Percentiles rank a stretch among this genome's conserved stretches.
These are phyloP conservation scores for Stereocaulon alpinum DNA, from an alignment of 495 filamentous ascomycete genomes.

Conservation along the genomic window DNA sequence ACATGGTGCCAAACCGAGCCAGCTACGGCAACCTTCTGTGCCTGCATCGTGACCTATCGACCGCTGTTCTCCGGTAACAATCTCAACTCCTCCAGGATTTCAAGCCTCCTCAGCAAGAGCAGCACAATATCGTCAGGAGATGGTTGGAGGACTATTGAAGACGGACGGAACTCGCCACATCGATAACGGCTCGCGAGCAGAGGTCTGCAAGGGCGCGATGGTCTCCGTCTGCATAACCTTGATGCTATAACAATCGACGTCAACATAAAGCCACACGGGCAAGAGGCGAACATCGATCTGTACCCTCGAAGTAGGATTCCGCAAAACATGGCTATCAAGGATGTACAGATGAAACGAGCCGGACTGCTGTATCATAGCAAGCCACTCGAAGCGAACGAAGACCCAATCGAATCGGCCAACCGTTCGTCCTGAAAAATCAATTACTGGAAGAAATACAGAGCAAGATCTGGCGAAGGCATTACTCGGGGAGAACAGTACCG, in stretches of 20 bases:
- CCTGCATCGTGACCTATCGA: slow-evolving; percentile 27
- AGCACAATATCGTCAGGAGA: neutral
- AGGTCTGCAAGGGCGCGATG: neutral
- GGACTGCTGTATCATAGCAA: neutral
- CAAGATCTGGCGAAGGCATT: too few relatives aligned
- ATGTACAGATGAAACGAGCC: neutral
- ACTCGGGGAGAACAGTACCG: too few relatives aligned
- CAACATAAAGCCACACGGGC: neutral
- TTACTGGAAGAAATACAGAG: too few relatives aligned
- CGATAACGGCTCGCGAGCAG: neutral
- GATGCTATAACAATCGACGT: neutral
- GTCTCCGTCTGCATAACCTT: neutral
- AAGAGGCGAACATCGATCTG: too few relatives aligned
- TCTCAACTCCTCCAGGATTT: neutral
- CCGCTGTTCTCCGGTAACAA: slow-evolving; percentile 8
- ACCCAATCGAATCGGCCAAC: neutral
- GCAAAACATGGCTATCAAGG: neutral
- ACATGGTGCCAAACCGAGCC: slow-evolving; percentile 28
- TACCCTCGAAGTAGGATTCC: neutral
- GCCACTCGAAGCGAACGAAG: neutral
- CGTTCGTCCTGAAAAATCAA: neutral
- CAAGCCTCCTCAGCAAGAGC: neutral
- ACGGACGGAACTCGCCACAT: neutral
- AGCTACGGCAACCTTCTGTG: slow-evolving; percentile 26
- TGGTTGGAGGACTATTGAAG: neutral